Evolutionary conservation across 371 early-diverging fungal genomes (phyloP).

Genomic region (Apophysomyces trapeziformis): DNA sequence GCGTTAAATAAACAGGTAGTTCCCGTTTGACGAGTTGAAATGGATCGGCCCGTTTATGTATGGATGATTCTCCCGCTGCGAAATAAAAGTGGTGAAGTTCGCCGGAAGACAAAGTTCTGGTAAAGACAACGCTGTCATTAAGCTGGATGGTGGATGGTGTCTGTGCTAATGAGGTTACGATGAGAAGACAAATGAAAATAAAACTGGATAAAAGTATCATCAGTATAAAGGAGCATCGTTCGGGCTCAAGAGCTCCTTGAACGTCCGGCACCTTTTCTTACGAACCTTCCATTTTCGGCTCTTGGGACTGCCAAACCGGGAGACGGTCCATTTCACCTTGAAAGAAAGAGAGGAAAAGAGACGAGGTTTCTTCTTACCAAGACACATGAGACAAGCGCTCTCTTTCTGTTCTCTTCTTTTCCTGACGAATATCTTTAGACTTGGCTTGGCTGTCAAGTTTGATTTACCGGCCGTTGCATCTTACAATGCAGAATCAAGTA

Average conservation of each 20-base stretch:
- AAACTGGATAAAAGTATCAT: background rate
- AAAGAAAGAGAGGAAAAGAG: too few relatives aligned
- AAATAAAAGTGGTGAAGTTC: slow-evolving; percentile 30
- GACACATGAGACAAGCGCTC: background rate
- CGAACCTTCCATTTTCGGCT: background rate
- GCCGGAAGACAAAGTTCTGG: slow-evolving; percentile 19
- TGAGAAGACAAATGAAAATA: background rate
- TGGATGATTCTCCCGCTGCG: slow-evolving; percentile 13
- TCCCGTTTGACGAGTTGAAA: slow-evolving; percentile 11
- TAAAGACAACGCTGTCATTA: slow-evolving; percentile 16
- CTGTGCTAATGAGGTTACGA: background rate
- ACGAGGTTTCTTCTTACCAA: too few relatives aligned
- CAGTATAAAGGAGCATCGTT: background rate
- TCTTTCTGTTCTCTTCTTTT: background rate
- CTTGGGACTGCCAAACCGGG: background rate
- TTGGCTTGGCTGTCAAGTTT: slow-evolving; percentile 74
- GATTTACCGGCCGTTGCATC: slow-evolving; percentile 63
- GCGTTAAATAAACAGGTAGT: slow-evolving; percentile 29
- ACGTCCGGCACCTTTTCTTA: too few relatives aligned
- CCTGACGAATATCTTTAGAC: background rate
- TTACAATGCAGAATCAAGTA: slow-evolving; percentile 32
- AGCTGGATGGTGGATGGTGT: slow-evolving; percentile 18
- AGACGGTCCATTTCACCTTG: background rate
- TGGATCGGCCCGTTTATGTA: slow-evolving; percentile 20
- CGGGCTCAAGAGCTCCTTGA: background rate